Evolutionary conservation across 495 filamentous ascomycete genomes (phyloP).

Genomic region (Daldinia concentrica): DNA sequence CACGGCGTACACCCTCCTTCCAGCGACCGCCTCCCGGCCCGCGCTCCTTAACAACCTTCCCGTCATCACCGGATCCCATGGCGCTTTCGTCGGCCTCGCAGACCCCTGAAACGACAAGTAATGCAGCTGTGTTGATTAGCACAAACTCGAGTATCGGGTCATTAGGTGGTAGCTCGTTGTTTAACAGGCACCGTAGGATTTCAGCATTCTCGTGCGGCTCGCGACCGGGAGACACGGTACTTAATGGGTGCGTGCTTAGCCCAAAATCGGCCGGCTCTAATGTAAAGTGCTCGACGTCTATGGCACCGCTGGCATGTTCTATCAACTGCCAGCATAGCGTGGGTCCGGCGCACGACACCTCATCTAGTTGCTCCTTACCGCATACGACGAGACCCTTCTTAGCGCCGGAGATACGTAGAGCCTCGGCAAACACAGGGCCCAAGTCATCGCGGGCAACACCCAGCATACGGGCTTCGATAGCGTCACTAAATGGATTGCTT

Average conservation of each 20-base stretch:
- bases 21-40: conserved; percentile 87
- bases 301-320: conserved; percentile 59
- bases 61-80: conserved; percentile 70
- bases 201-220: conserved; percentile 85
- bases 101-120: conserved; percentile 84
- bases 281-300: conserved; percentile 75
- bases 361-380: conserved; percentile 93
- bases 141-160: conserved; percentile 94
- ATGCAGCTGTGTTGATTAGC: conserved; percentile 88
- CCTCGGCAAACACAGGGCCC: conserved; percentile 86
- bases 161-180: conserved; percentile 72
- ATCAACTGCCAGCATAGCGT: conserved; percentile 88
- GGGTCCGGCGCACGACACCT: conserved; percentile 86
- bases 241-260: conserved; percentile 75
- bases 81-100: conserved; percentile 81
- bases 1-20: conserved; percentile 90
- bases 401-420: conserved; percentile 77
- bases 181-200: conserved; percentile 80
- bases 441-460: conserved; percentile 89
- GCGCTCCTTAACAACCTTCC: conserved; percentile 78
- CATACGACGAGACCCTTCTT: conserved; percentile 91
- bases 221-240: conserved; percentile 82
- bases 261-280: conserved; percentile 87
- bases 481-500: conserved; percentile 81
- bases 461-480: conserved; percentile 86